Evolutionary conservation across 225 moss, liverwort and hornwort genomes (phyloP), one percentile per base, ranked within the genome.

Genomic region (Polytrichum formosum): DNA sequence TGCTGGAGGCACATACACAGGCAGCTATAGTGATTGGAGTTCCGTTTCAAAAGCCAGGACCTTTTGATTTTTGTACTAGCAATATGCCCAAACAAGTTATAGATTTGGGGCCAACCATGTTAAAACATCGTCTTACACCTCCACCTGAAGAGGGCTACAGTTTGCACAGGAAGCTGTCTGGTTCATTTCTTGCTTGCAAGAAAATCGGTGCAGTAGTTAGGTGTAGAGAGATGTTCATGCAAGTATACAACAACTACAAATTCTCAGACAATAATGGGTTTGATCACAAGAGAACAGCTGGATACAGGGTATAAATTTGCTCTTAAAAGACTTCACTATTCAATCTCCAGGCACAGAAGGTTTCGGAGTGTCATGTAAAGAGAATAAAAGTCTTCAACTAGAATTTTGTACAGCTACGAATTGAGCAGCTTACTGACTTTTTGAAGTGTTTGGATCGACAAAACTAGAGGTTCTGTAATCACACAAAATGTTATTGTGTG

Each of bases 121-220:
- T 98, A 5, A 82, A 85, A 71, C 85, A 92, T 79, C 80, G 94
- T 53, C 63, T 91, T 70, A 92, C 79, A 37, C 98, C 80, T 54
- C 98, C 98, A 53, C 98, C 98, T 5, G 94, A 98, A 10, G 98
- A 98, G 73, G 98, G 90, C 0, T 98, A 98, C 70, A 98, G 98
- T 77, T 76, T 98, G 35, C 98, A 94, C 6, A 87, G 98, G 70
- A 98, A 98, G 65, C 82, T 98, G 27, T 94, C 98, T 0, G 98
- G 94, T 23, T 93, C 94, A 46, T 98, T 98, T 79, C 80, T 98
- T 70, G 98, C 94, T 19, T 98, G 98, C 78, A 86, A 92, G 31
- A 98, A 93, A 72, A 67, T 98, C 75, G 83, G 88, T 72, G 88
- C 98, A 67, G 81, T 88, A 23, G 91, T 93, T 27, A 89, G 84